Evolutionary conservation across 768 basidiomycete species (phyloP).

Genomic region (Pleurotus salmoneostramineus): DNA sequence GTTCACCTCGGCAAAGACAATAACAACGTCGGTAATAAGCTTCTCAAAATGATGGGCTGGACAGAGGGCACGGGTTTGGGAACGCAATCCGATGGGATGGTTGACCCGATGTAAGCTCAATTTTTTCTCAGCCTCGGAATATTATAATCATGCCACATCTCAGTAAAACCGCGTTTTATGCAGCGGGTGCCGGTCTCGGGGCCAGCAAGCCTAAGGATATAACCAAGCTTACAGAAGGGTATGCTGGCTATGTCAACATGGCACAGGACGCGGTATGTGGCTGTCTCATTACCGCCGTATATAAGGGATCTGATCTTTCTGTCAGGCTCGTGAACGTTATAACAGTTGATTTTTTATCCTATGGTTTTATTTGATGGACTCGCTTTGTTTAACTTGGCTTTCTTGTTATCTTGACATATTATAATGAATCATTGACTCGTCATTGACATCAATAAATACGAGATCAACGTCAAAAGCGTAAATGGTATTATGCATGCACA

Average conservation of each 20-base stretch:
- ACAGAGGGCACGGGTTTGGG: slow-evolving; percentile 87
- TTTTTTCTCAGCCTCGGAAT: too few relatives aligned
- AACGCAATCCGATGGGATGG: slow-evolving; percentile 73
- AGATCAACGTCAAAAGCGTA: neutral
- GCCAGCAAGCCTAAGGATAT: slow-evolving; percentile 87
- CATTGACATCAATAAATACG: neutral
- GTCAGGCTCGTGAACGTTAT: slow-evolving; percentile 31
- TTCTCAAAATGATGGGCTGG: slow-evolving; percentile 99
- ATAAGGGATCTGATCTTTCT: neutral
- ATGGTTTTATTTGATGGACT: neutral
- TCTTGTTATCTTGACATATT: neutral
- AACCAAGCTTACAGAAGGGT: slow-evolving; percentile 65
- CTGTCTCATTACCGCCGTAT: neutral
- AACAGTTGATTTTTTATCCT: slow-evolving; percentile 14
- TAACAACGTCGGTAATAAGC: slow-evolving; percentile 85
- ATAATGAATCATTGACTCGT: neutral
- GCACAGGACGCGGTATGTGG: slow-evolving; percentile 63
- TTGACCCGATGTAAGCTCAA: slow-evolving; percentile 76
- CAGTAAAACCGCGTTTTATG: slow-evolving; percentile 85
- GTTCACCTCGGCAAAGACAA: slow-evolving; percentile 76
- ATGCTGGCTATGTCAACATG: slow-evolving; percentile 68
- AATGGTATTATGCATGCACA: too few relatives aligned
- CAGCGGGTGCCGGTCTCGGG: slow-evolving; percentile 86
- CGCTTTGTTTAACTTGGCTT: neutral
- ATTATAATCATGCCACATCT: too few relatives aligned